Percentiles rank a stretch among this genome's conserved stretches.
Conservation (phyloP, 352 stramenopile species). For the Phytophthora macrochlamydospora region DNA sequence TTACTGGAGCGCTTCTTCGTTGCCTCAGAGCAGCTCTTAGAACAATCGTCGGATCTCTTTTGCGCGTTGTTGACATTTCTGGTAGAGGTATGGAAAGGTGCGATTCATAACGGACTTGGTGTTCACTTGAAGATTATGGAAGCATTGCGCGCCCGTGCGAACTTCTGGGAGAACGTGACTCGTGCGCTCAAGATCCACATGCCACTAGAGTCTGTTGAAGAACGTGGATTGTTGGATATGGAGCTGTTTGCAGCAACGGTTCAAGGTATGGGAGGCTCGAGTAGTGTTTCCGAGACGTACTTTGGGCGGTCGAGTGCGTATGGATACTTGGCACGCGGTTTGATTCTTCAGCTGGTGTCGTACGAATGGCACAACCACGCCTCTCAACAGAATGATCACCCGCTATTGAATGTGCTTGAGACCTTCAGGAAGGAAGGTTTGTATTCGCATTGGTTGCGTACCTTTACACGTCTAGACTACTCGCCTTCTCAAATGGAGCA, state of each 20-base stretch:
- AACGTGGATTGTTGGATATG: conserved; percentile 45
- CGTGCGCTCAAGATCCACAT: conserved; percentile 62
- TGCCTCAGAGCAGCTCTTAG: conserved; percentile 62
- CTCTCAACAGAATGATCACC: conserved; percentile 36
- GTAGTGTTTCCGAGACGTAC: conserved; percentile 37
- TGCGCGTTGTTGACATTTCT: conserved; percentile 63
- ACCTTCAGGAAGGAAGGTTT: conserved; percentile 65
- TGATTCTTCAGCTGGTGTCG: conserved; percentile 67
- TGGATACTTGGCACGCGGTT: conserved; percentile 55
- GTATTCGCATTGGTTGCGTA: conserved; percentile 71
- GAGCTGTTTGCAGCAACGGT: conserved; percentile 35
- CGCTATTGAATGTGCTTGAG: conserved; percentile 55
- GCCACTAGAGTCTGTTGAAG: conserved; percentile 45
- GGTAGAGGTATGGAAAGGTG: conserved; percentile 63
- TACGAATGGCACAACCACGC: conserved; percentile 68
- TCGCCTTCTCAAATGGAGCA: conserved; percentile 31
- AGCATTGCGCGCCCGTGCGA: conserved; percentile 35
- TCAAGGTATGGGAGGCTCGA: conserved; percentile 20
- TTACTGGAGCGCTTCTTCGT: conserved; percentile 61
- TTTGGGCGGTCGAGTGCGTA: conserved; percentile 62
- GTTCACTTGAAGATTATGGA: conserved; percentile 58
- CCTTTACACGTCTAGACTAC: conserved; percentile 71
- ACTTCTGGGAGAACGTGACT: conserved; percentile 71
- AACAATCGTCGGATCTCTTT: conserved; percentile 60
- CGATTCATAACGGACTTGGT: conserved; percentile 35